phyloP scores from a whole-genome alignment of 495 filamentous ascomycete species.

The Annulohypoxylon nitens region DNA sequence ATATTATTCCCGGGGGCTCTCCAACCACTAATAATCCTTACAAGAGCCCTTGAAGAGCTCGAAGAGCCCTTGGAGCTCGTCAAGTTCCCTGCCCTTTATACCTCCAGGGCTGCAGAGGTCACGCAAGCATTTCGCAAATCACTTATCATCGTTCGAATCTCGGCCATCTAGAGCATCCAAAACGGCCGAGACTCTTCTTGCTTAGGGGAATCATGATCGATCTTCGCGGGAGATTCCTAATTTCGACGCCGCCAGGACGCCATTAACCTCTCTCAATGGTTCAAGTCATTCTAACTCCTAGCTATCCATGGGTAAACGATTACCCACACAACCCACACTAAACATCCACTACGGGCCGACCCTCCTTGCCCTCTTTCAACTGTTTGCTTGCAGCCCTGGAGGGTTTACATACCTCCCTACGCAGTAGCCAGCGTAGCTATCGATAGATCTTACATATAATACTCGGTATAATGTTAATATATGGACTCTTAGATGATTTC shows the following conservation, averaged over 20 bases:
- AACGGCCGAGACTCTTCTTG: slow-evolving; percentile 18
- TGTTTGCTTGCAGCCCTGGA: slow-evolving; percentile 2
- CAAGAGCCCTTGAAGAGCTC: too few relatives aligned
- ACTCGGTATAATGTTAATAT: not conserved
- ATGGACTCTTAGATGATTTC: not conserved
- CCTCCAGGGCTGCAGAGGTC: not conserved
- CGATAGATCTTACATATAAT: not conserved
- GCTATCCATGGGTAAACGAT: not conserved
- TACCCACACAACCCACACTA: slow-evolving; percentile 31
- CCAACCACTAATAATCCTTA: slow-evolving; percentile 16
- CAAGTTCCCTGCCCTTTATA: slow-evolving; percentile 15
- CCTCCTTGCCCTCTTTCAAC: slow-evolving; percentile 17
- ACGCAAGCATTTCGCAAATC: slow-evolving; percentile 16
- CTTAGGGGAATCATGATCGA: slow-evolving; percentile 28
- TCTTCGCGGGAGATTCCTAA: slow-evolving; percentile 25
- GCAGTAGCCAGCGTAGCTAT: not conserved
- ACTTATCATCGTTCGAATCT: slow-evolving; percentile 15
- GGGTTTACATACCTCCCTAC: not conserved
- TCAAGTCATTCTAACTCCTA: too few relatives aligned
- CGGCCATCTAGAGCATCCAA: slow-evolving; percentile 1
- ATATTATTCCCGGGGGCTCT: slow-evolving; percentile 30
- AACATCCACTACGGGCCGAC: slow-evolving; percentile 33
- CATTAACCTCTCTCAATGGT: too few relatives aligned
- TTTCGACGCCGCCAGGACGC: slow-evolving; percentile 6
- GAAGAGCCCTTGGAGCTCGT: slow-evolving; percentile 2